Base-by-base conservation (phyloP, 164 flowering plant genomes). In the Vitis cinerea region DNA sequence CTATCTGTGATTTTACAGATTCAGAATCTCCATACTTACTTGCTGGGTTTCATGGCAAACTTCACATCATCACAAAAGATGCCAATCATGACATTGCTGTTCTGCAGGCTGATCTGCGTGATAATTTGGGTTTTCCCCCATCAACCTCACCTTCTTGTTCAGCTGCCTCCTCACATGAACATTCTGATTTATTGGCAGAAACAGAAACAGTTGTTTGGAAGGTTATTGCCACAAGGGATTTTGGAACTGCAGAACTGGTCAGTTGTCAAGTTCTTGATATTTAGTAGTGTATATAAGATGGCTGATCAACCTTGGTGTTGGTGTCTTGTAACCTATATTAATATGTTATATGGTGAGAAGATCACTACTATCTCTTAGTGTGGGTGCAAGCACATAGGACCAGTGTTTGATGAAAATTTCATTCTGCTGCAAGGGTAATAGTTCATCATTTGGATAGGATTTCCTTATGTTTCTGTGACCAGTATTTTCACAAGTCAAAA, bases 11-110 rank as follows among this genome's bases (percentile, higher is more conserved):
- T 74, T 80, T 82, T 13, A 66, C 87, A 10, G 90, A 88, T 72
- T 80, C 90, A 5, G 98, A 91, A 55, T 88, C 97, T 64, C 97
- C 98, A 9, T 87, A 91, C 27, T 62, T 93, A 57, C 95, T 93
- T 56, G 86, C 98, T 59, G 90, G 90, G 65, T 86, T 91, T 63
- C 87, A 78, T 54, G 88, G 91, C 29, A 90, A 87, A 84, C 88
- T 93, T 68, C 97, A 93, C 78, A 87, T 93, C 66, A 78, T 93
- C 76, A 87, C 92, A 8, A 91, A 84, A 83, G 90, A 86, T 30
- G 71, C 16, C 10, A 81, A 77, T 64, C 79, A 81, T 62, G 76
- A 78, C 13, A 69, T 87, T 55, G 70, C 73, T 8, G 80, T 87
- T 44, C 65, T 87, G 71, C 74, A 65, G 64, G 74, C 74, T 29